Evolutionary conservation across 2,329 filamentous ascomycete species (phyloP).

Genomic region (Cordyceps pruinosa): DNA sequence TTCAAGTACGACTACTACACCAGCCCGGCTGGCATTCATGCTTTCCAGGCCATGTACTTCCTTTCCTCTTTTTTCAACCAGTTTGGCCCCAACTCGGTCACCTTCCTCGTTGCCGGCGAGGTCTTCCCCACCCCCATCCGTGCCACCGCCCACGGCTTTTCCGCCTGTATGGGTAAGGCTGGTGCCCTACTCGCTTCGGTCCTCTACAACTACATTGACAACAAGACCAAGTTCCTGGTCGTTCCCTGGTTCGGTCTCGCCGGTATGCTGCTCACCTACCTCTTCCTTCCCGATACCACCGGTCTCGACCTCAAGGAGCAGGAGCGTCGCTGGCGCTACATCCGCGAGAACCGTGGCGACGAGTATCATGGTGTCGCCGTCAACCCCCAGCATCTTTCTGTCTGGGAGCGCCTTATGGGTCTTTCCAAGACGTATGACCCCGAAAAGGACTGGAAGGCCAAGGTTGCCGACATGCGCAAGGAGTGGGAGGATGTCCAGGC

Average conservation of each 20-base stretch:
- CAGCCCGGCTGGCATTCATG: slow-evolving; percentile 60
- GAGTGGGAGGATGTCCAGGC: slow-evolving; percentile 53
- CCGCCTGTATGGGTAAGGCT: slow-evolving; percentile 82
- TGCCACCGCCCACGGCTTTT: slow-evolving; percentile 89
- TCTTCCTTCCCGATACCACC: slow-evolving; percentile 95
- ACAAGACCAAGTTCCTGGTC: slow-evolving; percentile 78
- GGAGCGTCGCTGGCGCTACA: slow-evolving; percentile 86
- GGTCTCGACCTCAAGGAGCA: slow-evolving; percentile 96
- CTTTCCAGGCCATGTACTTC: slow-evolving; percentile 99
- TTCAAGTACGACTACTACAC: slow-evolving; percentile 86
- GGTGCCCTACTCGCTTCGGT: slow-evolving; percentile 83
- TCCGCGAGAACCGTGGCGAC: slow-evolving; percentile 65
- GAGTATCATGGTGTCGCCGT: slow-evolving; percentile 94
- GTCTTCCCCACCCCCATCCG: slow-evolving; percentile 94
- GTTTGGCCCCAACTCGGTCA: slow-evolving; percentile 93
- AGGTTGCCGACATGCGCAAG: slow-evolving; percentile 71
- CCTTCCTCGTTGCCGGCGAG: slow-evolving; percentile 91
- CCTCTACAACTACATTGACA: slow-evolving; percentile 90
- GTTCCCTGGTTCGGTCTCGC: slow-evolving; percentile 92
- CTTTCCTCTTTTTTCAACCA: slow-evolving; percentile 98
- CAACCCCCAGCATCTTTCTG: slow-evolving; percentile 77
- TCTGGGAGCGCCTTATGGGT: slow-evolving; percentile 79
- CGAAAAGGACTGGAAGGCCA: slow-evolving; percentile 72
- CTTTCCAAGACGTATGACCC: slow-evolving; percentile 78
- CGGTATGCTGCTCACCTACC: slow-evolving; percentile 72